Base-by-base conservation (phyloP, 768 basidiomycete genomes). In the Naganishia kalamii region DNA sequence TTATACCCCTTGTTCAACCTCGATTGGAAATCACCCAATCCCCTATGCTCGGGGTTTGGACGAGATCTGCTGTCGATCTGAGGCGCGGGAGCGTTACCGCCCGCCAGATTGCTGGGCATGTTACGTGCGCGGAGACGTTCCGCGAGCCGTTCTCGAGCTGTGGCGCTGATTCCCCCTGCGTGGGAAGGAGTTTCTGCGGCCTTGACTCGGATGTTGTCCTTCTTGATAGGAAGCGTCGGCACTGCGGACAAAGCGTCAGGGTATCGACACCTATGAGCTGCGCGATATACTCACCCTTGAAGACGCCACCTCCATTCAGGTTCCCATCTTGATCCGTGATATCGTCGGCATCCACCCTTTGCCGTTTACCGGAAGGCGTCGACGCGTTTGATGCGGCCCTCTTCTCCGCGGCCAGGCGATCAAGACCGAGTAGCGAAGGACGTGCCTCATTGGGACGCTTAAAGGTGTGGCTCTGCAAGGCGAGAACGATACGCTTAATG, bases 111-210 rank as follows among this genome's bases (percentile, higher is more conserved):
- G 67, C 41, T 66, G 0, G 87, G 86, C 71, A 83, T 86, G 32
- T 92, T 89, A 65, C 84, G 81, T 65, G 83, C 84, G 67, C 82
- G 82, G 65, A 88, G 82, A 71, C 90, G 79, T 68, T 93, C 92
- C 63, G 92, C 91, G 30, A 97, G 78, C 65, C 84, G 80, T 68
- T 83, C 81, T 21, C 87, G 81, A 15, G 87, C 91, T 0, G 81
- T 80, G 29, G 90, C 88, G 0, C 90, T 89, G 21, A 99, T 80
- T 17, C 94, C 94, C 40, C 90, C 88, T 2, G 90, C 87, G 74
- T 93, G 89, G 21, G 93, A 94, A 0, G 94, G 94, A 0, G 94
- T 98, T 70, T 96, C 94, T 70, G 88, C 88, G 0, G 86, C 89
- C 65, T 88, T 81, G 66, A 88, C 86, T 5, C 94, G 84, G 2